Evolutionary conservation across 768 basidiomycete species (phyloP).

Genomic region (Fibroporia radiculosa): DNA sequence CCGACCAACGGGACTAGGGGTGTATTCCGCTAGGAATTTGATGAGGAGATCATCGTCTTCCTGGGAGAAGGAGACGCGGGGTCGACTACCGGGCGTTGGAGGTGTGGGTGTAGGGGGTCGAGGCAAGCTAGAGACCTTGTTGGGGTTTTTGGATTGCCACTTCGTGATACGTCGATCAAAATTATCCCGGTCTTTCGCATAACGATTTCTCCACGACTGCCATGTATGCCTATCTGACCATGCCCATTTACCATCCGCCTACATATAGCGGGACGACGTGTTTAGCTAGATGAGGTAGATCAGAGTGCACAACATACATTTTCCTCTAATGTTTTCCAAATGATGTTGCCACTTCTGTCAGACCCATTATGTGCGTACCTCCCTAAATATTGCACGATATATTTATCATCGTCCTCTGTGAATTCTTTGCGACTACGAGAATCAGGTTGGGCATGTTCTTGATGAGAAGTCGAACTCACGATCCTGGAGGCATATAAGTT

Average conservation of each 20-base stretch:
- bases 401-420: constrained; percentile 11
- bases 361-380: constrained; percentile 11
- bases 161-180: constrained; percentile 13
- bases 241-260: constrained; percentile 10
- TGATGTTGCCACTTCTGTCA: constrained; percentile 13
- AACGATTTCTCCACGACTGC: constrained; percentile 23
- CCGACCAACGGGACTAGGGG: constrained; percentile 3
- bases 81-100: background rate
- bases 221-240: constrained; percentile 18
- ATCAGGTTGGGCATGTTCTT: background rate
- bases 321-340: constrained; percentile 15
- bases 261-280: constrained; percentile 9
- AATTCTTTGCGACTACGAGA: constrained; percentile 8
- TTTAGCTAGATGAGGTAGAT: background rate
- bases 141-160: constrained; percentile 6
- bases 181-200: constrained; percentile 11
- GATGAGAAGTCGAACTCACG: too few species aligned
- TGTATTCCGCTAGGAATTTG: constrained; percentile 6
- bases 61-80: constrained; percentile 4
- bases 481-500: too few species aligned
- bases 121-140: background rate
- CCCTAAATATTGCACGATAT: constrained; percentile 17
- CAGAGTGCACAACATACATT: constrained; percentile 12
- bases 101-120: background rate
- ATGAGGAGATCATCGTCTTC: constrained; percentile 12